Evolutionary conservation across 371 early-diverging fungal genomes (phyloP).

Genomic region (Nematocida ausubeli): DNA sequence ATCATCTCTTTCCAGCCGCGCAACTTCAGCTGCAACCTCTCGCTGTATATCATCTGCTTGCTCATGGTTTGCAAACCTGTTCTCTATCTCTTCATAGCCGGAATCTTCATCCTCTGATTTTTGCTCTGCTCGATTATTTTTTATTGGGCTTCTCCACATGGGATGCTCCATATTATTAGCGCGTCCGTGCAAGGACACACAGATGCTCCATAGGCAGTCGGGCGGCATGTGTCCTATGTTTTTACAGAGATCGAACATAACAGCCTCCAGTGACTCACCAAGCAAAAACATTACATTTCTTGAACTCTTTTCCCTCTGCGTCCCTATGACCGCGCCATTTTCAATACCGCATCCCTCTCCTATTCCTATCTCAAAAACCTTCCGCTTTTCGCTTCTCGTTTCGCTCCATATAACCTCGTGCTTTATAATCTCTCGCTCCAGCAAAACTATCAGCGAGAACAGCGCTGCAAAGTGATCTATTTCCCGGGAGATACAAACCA

Average conservation of each 20-base stretch:
- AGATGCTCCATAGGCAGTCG: slow-evolving; percentile 43
- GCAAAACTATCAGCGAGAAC: slow-evolving; percentile 13
- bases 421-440: slow-evolving; percentile 46
- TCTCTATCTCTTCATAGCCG: slow-evolving; percentile 2
- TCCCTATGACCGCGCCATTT: slow-evolving; percentile 11
- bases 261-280: slow-evolving; percentile 3
- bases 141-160: not conserved
- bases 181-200: slow-evolving; percentile 24
- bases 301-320: not conserved
- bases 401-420: slow-evolving; percentile 48
- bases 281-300: slow-evolving; percentile 1
- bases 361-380: slow-evolving; percentile 36
- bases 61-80: not conserved
- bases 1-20: slow-evolving; percentile 36
- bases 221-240: slow-evolving; percentile 22
- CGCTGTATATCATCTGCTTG: not conserved
- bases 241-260: slow-evolving; percentile 37
- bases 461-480: slow-evolving; percentile 44
- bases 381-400: not conserved
- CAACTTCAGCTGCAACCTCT: slow-evolving; percentile 19
- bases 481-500: slow-evolving; percentile 41
- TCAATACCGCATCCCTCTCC: slow-evolving; percentile 2
- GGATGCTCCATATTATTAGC: not conserved
- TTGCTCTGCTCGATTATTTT: not conserved
- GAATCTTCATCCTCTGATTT: not conserved